A percentile compares a stretch with the other conserved stretches of the same genome.
phyloP scores from a whole-genome alignment of 148 eudicot genomes.

The Pharnaceum exiguum region DNA sequence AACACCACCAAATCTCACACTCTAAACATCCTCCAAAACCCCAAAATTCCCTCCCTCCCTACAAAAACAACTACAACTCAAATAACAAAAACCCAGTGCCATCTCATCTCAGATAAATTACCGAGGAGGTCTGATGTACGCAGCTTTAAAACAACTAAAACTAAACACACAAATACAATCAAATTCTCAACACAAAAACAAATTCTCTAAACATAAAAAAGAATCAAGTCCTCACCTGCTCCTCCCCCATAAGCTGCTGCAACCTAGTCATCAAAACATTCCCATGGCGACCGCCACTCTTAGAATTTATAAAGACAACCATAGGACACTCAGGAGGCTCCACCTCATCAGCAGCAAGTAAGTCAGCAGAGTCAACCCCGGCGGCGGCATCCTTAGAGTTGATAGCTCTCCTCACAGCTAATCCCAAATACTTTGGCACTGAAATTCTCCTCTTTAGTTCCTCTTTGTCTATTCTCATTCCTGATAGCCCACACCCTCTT shows the following conservation, averaged over 20 bases:
- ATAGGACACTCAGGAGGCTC: slow-evolving; percentile 47
- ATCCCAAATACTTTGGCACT: slow-evolving; percentile 58
- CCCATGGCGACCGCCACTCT: slow-evolving; percentile 88
- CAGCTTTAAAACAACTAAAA: not conserved
- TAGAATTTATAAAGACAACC: slow-evolving; percentile 76
- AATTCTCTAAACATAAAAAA: not conserved
- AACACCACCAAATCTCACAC: no score
- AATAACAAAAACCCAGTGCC: not conserved
- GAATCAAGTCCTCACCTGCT: slow-evolving; percentile 49
- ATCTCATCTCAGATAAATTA: no score
- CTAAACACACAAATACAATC: not conserved
- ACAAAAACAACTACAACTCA: not conserved
- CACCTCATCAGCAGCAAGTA: slow-evolving; percentile 23
- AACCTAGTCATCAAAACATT: slow-evolving; percentile 59
- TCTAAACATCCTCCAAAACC: no score
- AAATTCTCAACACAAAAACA: not conserved
- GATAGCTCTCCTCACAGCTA: slow-evolving; percentile 59
- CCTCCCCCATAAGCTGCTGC: slow-evolving; percentile 72
- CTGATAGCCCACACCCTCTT: slow-evolving; percentile 48
- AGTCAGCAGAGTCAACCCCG: slow-evolving; percentile 26
- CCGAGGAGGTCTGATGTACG: no score
- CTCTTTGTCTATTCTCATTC: slow-evolving; percentile 41
- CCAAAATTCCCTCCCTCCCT: not conserved
- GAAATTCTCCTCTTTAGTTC: slow-evolving; percentile 39
- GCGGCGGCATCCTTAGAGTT: slow-evolving; percentile 30